phyloP scores from a whole-genome alignment of 768 basidiomycete genomes.

The Tricholoma flavovirens region DNA sequence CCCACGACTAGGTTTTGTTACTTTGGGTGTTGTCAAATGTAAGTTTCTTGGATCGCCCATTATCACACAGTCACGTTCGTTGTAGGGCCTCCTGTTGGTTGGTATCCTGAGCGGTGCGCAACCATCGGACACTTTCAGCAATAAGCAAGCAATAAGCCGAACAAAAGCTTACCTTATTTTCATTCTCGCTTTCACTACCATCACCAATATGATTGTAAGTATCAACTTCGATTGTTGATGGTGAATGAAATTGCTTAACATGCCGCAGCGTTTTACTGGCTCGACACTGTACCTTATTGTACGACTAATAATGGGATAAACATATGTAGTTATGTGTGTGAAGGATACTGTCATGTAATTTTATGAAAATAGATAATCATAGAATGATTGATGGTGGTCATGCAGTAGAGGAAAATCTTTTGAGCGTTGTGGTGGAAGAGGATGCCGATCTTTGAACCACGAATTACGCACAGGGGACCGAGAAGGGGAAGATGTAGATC shows the following conservation, averaged over 20 bases:
- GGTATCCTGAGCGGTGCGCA: slow-evolving; percentile 59
- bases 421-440: slow-evolving; percentile 7
- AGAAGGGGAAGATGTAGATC: slow-evolving; percentile 47
- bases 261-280: slow-evolving; percentile 23
- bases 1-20: slow-evolving; percentile 48
- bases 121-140: slow-evolving; percentile 54
- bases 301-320: slow-evolving; percentile 23
- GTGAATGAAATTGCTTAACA: background rate
- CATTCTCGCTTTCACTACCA: slow-evolving; percentile 75
- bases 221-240: background rate
- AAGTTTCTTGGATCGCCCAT: slow-evolving; percentile 2
- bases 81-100: slow-evolving; percentile 64
- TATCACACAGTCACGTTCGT: background rate
- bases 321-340: slow-evolving; percentile 5
- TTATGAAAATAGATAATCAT: slow-evolving; percentile 41
- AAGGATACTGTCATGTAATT: slow-evolving; percentile 7
- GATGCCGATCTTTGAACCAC: slow-evolving; percentile 19
- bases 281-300: slow-evolving; percentile 26
- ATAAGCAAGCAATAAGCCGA: slow-evolving; percentile 40
- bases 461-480: slow-evolving; percentile 41
- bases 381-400: slow-evolving; percentile 25
- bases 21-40: slow-evolving; percentile 86
- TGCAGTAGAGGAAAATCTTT: slow-evolving; percentile 2
- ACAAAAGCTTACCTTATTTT: slow-evolving; percentile 76
- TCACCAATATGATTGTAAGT: slow-evolving; percentile 61